Percentiles rank a stretch among this genome's conserved stretches.
phyloP scores from a whole-genome alignment of 148 eudicot genomes.

The Drosera capensis region DNA sequence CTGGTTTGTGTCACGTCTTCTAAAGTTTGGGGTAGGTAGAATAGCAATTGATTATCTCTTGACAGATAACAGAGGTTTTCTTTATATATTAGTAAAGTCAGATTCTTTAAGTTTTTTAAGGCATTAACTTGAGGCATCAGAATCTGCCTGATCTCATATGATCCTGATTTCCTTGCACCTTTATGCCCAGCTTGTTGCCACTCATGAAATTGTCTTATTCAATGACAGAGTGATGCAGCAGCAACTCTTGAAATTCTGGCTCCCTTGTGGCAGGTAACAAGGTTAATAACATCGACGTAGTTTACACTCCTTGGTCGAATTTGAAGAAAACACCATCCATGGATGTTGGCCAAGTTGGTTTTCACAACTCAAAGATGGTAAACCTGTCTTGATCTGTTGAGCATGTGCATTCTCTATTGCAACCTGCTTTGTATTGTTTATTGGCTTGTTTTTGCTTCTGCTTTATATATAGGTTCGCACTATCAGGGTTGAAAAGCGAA shows the following conservation, averaged over 20 bases:
- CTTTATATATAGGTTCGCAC: conserved; percentile 48
- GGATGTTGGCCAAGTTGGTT: conserved; percentile 99
- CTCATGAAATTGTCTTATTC: not conserved
- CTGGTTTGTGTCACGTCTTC: too few relatives aligned
- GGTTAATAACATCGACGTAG: conserved; percentile 91
- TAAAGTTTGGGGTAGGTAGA: too few relatives aligned
- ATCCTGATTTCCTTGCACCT: too few relatives aligned
- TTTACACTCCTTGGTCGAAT: conserved; percentile 93
- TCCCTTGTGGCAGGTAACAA: conserved; percentile 58
- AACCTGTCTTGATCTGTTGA: not conserved
- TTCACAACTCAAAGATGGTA: conserved; percentile 66
- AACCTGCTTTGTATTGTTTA: not conserved
- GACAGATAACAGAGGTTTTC: too few relatives aligned
- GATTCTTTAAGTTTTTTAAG: too few relatives aligned
- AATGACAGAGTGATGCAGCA: not conserved
- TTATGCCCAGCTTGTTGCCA: too few relatives aligned
- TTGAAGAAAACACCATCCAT: conserved; percentile 93
- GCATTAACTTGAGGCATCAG: too few relatives aligned
- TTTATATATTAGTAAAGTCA: too few relatives aligned
- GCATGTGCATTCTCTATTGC: not conserved
- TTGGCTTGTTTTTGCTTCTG: not conserved
- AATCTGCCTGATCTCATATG: too few relatives aligned
- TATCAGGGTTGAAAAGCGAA: conserved; percentile 66
- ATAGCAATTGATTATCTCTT: too few relatives aligned
- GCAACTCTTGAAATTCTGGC: conserved; percentile 1